Base-by-base conservation (phyloP, 306 rosid species). In the Coriaria nepalensis region DNA sequence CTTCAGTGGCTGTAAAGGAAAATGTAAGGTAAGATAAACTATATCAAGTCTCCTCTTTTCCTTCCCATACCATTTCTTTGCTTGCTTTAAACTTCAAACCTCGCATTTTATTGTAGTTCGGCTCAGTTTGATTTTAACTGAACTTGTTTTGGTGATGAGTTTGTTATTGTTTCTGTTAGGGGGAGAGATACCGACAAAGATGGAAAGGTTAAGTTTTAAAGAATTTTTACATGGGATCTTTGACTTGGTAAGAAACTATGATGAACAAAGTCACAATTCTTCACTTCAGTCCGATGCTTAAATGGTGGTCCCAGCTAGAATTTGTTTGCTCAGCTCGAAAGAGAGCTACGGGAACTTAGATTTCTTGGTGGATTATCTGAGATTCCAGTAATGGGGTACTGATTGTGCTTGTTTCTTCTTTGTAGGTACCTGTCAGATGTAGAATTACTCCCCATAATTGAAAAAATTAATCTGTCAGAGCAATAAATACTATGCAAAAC, bases 211-310 rank as follows among this genome's bases (percentile, higher is more conserved):
- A 85, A 81, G n/a, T 79, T 90, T 81, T 49, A 79, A 90, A 54
- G 95, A 90, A 68, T 90, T 90, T 73, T 90, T 85, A 62, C 98
- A 85, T 47, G 95, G 98, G 61, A 82, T 90, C 53, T 90, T 90
- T 77, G 98, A 90, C 73, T 71, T 85, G 82, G 98, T 90, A 57
- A 77, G 95, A 66, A 81, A 77, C 77, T 81, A 77, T 57, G 94
- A 81, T 6, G 98, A 75, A 38, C 80, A 90, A 69, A 63, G 38
- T 75, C 94, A 85, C 72, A 77, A 69, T 69, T 43, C 57, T 61
- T 52, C 94, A 10, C 81, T 77, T 56, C 61, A 68, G 53, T 64
- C 68, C 35, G 80, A 71, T 64, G 62, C 71, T 59, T 63, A 86
- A 48, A 52, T 67, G 75, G 94, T 84, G 67, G 72, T 64, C 61